phyloP scores from a whole-genome alignment of 2,329 filamentous ascomycete species.

The Paracorniculantispora psalliotae region DNA sequence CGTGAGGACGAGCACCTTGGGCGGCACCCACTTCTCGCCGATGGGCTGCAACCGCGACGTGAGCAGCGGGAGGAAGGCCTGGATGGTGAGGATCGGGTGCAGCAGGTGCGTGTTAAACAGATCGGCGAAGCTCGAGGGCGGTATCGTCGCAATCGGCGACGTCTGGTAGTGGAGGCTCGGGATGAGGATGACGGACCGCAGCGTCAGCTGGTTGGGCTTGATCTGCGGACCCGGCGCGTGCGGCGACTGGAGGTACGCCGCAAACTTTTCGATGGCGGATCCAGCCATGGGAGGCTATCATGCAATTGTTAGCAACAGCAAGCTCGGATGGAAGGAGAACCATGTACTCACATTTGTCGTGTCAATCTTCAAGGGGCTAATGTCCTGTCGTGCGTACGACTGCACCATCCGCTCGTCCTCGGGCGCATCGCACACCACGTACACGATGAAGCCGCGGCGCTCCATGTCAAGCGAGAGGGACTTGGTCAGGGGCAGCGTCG shows the following conservation, averaged over 20 bases:
- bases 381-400: constrained; percentile 71
- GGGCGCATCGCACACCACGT: constrained; percentile 76
- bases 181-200: constrained; percentile 78
- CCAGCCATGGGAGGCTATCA: constrained; percentile 61
- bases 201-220: constrained; percentile 66
- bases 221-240: constrained; percentile 73
- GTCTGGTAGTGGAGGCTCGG: constrained; percentile 76
- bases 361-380: constrained; percentile 77
- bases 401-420: constrained; percentile 81
- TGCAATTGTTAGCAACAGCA: not conserved
- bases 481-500: constrained; percentile 75
- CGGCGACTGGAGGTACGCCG: constrained; percentile 64
- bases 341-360: constrained; percentile 63
- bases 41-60: constrained; percentile 55
- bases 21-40: constrained; percentile 48
- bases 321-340: not conserved
- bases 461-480: constrained; percentile 84
- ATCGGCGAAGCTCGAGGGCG: constrained; percentile 79
- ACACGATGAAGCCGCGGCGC: constrained; percentile 87
- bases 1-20: constrained; percentile 70
- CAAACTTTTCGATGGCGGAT: constrained; percentile 67
- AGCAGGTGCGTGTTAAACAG: constrained; percentile 89
- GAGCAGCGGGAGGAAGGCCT: constrained; percentile 80
- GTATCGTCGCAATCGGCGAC: constrained; percentile 79
- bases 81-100: constrained; percentile 81